Conservation (phyloP, 1,139 yeast species). For the Suhomyces maxii region DNA sequence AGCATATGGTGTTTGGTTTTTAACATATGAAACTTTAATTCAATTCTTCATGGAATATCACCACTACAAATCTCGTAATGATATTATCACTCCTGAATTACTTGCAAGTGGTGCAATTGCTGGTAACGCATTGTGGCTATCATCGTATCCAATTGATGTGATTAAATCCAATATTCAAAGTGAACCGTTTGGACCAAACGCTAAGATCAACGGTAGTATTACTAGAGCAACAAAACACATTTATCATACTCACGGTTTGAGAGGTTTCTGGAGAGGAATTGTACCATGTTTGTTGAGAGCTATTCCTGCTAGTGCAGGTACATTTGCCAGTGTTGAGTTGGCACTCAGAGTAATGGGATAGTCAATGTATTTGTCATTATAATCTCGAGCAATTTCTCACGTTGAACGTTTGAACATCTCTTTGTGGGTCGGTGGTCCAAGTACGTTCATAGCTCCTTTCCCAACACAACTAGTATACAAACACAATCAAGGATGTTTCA, state of each 20-base stretch:
- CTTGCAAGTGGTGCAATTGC: slow-evolving; percentile 67
- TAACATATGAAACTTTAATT: slow-evolving; percentile 66
- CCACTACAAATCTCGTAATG: slow-evolving; percentile 44
- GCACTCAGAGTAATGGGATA: slow-evolving; percentile 59
- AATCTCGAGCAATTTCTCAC: no score
- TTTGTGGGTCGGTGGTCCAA: no score
- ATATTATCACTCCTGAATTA: slow-evolving; percentile 61
- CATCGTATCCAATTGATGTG: slow-evolving; percentile 72
- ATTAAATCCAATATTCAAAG: slow-evolving; percentile 70
- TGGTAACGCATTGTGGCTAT: slow-evolving; percentile 71
- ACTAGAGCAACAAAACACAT: slow-evolving; percentile 50
- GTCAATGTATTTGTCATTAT: neutral
- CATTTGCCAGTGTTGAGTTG: slow-evolving; percentile 75
- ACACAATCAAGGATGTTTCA: no score
- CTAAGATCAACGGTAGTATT: slow-evolving; percentile 48
- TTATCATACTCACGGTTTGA: slow-evolving; percentile 44
- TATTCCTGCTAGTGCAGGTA: slow-evolving; percentile 73
- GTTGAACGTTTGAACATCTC: no score
- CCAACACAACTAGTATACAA: no score
- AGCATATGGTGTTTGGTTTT: slow-evolving; percentile 83
- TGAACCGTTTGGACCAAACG: slow-evolving; percentile 52
- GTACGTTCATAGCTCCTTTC: no score
- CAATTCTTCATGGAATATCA: slow-evolving; percentile 35
- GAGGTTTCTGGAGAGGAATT: slow-evolving; percentile 73
- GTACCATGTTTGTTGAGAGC: slow-evolving; percentile 71